A percentile compares a stretch with the other conserved stretches of the same genome.
Conservation (phyloP, 768 basidiomycete genomes). For the Lentinula aciculospora region DNA sequence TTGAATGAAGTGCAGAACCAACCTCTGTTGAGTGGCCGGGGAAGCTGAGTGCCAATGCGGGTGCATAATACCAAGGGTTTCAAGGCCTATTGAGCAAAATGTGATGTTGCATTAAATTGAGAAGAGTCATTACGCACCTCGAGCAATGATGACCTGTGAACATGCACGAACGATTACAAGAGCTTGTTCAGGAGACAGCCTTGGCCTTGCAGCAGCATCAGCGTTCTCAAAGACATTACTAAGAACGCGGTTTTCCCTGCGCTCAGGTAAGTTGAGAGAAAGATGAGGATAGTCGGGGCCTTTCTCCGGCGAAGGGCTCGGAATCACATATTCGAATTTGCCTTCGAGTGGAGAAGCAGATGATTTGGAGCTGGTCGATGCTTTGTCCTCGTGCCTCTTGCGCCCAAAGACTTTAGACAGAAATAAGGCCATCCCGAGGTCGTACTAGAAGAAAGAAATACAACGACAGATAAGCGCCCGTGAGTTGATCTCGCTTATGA, state of each 20-base stretch:
- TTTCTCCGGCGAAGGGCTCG: constrained; percentile 35
- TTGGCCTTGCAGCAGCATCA: constrained; percentile 47
- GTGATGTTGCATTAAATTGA: constrained; percentile 5
- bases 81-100: constrained; percentile 48
- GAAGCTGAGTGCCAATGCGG: constrained; percentile 81
- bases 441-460: background rate
- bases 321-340: constrained; percentile 68
- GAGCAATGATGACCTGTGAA: constrained; percentile 57
- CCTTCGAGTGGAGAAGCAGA: constrained; percentile 57
- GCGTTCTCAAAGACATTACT: constrained; percentile 61
- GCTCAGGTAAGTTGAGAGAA: constrained; percentile 56
- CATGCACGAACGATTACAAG: constrained; percentile 62
- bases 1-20: constrained; percentile 69
- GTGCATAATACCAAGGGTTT: constrained; percentile 80
- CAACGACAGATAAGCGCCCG: background rate
- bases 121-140: constrained; percentile 40
- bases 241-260: constrained; percentile 41
- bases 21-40: constrained; percentile 55
- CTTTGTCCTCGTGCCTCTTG: constrained; percentile 58
- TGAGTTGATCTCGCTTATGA: background rate
- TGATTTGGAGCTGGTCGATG: constrained; percentile 27
- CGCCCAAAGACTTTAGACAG: constrained; percentile 74
- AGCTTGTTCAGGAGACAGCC: constrained; percentile 58
- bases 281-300: constrained; percentile 44
- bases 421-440: constrained; percentile 57